Evolutionary conservation across 106 monocot genomes (phyloP), one percentile per base, ranked within the genome.

Genomic region (Platanthera zijinensis): DNA sequence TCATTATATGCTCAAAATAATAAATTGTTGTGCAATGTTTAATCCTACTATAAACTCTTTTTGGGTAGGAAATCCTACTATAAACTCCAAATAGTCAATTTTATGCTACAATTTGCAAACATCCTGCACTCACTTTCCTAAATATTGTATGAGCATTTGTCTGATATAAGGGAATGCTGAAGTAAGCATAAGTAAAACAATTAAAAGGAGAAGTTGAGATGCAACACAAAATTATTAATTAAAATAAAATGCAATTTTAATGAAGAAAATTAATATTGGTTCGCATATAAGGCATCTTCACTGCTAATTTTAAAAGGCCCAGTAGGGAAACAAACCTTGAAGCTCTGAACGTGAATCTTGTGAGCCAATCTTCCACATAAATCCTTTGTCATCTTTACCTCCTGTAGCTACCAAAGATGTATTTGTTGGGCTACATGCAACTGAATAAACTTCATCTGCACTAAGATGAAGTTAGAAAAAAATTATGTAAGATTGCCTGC

Each of bases 311-410:
- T 66, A 30, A 61, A 61, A 61, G 59, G 7, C 21, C 19, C 21
- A 61, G 13, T 67, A 46, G 48, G 45, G 0, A 50, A 48, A 56
- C 76, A 59, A 53, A 95, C 95, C 99, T 88, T 87, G 75, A 21
- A 99, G 92, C 77, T 99, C 88, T 15, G 84, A 25, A 54, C 54
- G 53, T 73, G 69, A 78, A 73, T 87, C 86, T 78, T 74, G 77
- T 73, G 74, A 83, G 15, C 90, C 88, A 76, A 94, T 88, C 71
- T 81, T 92, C 99, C 99, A 99, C 70, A 90, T 46, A 75, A 87
- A 99, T 51, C 92, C 92, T 80, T 76, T 94, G 76, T 99, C 88
- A 83, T 99, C 99, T 79, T 88, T 87, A 52, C 99, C 90, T 47
- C 99, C 99, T 18, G 99, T 90, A 21, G 99, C 89, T 28, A 99